Evolutionary conservation across 768 basidiomycete genomes (phyloP).

Genomic region (Rhizopogon vesiculosus): DNA sequence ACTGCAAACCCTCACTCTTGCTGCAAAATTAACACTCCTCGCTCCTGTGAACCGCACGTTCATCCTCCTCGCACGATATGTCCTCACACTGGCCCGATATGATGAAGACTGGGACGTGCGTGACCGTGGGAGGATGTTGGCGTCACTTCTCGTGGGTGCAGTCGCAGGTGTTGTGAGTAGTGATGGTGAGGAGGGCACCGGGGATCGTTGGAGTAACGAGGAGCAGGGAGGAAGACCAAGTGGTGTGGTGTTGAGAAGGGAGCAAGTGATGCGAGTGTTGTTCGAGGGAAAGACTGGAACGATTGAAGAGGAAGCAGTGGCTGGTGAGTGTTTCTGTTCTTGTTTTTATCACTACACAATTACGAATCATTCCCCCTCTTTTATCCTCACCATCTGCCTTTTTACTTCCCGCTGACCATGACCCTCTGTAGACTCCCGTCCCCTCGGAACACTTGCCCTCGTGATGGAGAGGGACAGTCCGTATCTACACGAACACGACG

Average conservation of each 20-base stretch:
- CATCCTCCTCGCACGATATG: constrained; percentile 58
- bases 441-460: constrained; percentile 64
- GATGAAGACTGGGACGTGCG: constrained; percentile 88
- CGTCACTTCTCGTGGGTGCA: constrained; percentile 60
- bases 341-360: constrained; percentile 2
- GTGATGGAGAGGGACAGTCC: constrained; percentile 45
- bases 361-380: background rate
- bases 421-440: constrained; percentile 31
- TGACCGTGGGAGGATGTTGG: constrained; percentile 81
- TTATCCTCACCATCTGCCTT: constrained; percentile 1
- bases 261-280: constrained; percentile 77
- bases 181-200: constrained; percentile 36
- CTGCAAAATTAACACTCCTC: constrained; percentile 77
- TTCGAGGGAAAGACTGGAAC: constrained; percentile 68
- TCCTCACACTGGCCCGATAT: constrained; percentile 82
- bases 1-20: constrained; percentile 80
- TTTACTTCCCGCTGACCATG: constrained; percentile 8
- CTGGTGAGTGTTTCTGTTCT: constrained; percentile 22
- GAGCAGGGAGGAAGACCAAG: constrained; percentile 18
- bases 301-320: constrained; percentile 32
- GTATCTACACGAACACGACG: constrained; percentile 37
- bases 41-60: constrained; percentile 50
- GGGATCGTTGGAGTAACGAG: background rate
- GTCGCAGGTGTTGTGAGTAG: constrained; percentile 31
- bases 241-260: constrained; percentile 75